Evolutionary conservation across 768 basidiomycete species (phyloP), one percentile per base, ranked within the genome.

Genomic region (Hebeloma cylindrosporum): DNA sequence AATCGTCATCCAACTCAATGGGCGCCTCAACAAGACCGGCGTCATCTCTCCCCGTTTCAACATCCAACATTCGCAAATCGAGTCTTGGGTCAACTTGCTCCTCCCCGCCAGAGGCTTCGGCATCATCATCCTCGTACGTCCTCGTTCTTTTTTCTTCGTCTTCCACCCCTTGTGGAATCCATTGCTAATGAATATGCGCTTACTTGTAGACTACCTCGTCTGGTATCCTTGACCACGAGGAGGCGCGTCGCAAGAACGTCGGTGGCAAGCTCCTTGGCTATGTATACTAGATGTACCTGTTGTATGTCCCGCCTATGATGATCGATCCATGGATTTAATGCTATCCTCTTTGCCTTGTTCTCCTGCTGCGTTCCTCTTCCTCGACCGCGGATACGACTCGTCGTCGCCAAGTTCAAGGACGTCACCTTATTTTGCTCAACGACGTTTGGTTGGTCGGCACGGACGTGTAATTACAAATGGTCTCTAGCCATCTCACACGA

Each of bases 31-130:
- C 81, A 99, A 99, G 77, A 88, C 86, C n/a, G 96, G 95, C 58
- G 95, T 99, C 64, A 97, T 97, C 72, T 97, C 94, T n/a, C 94
- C 95, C 32, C 88, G 96, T 43, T 98, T 91, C 82, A 97, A 98
- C 72, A 82, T 98, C 58, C 89, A 93, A 65, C 85, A 89, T 51
- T 83, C 69, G 59, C 86, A 94, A 64, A 96, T 97, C 60, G 91
- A 95, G 72, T 75, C 78, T 52, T 97, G 95, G 95, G 92, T 98
- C 77, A 93, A 93, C 79, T 78, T 92, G 75, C 72, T 99, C 48
- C 81, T 98, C 50, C 96, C 96, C 47, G 85, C 95, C 58, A 85
- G 96, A 84, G 87, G 87, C 14, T 97, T 99, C 68, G 96, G 95
- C 33, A 85, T 88, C 63, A 87, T 98, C 71, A 96, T 98, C 72